Conservation (phyloP, 129 eudicot genomes). For the Pulicaria dysenterica region DNA sequence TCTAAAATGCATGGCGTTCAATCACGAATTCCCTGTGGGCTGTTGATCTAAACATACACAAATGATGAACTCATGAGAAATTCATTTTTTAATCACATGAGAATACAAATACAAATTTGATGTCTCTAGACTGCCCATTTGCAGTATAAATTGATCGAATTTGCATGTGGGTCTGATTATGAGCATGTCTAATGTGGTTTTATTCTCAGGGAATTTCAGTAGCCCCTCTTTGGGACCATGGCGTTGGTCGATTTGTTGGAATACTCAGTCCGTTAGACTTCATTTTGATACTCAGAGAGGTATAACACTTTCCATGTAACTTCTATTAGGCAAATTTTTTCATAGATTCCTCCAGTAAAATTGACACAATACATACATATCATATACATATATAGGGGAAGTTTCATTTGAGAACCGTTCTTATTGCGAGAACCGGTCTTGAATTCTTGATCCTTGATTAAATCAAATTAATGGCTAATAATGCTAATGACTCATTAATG, state of each 20-base stretch:
- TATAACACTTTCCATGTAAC: constrained; percentile 22
- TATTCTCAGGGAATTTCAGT: constrained; percentile 70
- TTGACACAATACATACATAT: too few species aligned
- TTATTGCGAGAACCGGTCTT: too few species aligned
- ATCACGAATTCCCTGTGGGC: background rate
- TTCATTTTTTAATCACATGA: too few species aligned
- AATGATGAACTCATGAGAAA: too few species aligned
- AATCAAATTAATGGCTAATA: too few species aligned
- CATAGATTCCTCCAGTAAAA: background rate
- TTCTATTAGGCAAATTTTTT: background rate
- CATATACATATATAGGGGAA: too few species aligned
- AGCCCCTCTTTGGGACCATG: constrained; percentile 82
- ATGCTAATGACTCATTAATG: too few species aligned
- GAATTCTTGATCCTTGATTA: too few species aligned
- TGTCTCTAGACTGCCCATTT: too few species aligned
- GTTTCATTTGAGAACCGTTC: too few species aligned
- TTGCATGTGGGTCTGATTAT: background rate
- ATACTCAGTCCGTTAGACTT: constrained; percentile 80
- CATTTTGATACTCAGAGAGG: constrained; percentile 81
- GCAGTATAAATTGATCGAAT: too few species aligned
- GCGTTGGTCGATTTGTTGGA: constrained; percentile 72
- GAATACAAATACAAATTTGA: too few species aligned
- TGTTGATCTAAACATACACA: background rate
- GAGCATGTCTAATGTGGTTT: constrained; percentile 10
- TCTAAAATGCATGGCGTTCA: background rate